Conservation (phyloP, 768 basidiomycete species). For the Xerocomus brunneocitrinus region DNA sequence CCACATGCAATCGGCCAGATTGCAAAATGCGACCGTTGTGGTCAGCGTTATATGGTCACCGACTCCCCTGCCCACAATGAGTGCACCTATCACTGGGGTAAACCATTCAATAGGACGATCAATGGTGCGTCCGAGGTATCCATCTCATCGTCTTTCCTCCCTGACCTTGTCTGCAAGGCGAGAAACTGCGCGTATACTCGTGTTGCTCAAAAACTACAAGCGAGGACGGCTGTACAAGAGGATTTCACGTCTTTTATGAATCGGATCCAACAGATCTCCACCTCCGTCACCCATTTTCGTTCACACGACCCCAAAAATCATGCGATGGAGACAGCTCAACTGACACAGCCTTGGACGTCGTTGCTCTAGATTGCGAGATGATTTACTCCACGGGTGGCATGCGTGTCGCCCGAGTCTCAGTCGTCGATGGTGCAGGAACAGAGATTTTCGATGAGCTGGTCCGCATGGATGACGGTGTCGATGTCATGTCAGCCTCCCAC, state of each 20-base stretch:
- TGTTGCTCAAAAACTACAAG: slow-evolving; percentile 69
- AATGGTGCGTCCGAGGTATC: slow-evolving; percentile 47
- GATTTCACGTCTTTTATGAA: slow-evolving; percentile 92
- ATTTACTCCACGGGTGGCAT: slow-evolving; percentile 91
- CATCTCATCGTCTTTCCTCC: not conserved
- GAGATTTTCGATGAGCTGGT: slow-evolving; percentile 81
- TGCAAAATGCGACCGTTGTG: slow-evolving; percentile 77
- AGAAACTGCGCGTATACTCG: slow-evolving; percentile 64
- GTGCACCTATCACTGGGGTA: slow-evolving; percentile 86
- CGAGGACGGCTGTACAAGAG: slow-evolving; percentile 66
- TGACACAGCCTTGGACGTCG: slow-evolving; percentile 61
- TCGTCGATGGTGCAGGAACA: slow-evolving; percentile 72
- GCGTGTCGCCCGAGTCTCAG: slow-evolving; percentile 85
- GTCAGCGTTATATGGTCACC: slow-evolving; percentile 62
- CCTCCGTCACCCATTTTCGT: slow-evolving; percentile 68
- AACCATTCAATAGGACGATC: slow-evolving; percentile 51
- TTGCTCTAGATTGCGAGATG: slow-evolving; percentile 96
- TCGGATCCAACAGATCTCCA: slow-evolving; percentile 61
- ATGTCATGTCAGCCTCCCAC: slow-evolving; percentile 57
- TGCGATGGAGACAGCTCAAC: slow-evolving; percentile 1
- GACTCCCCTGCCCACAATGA: slow-evolving; percentile 50
- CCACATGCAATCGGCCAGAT: slow-evolving; percentile 61
- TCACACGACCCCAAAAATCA: slow-evolving; percentile 27
- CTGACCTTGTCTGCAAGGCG: slow-evolving; percentile 40
- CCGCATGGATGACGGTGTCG: slow-evolving; percentile 73